phyloP scores from a whole-genome alignment of 1,284 basidiomycete genomes.

The Sparassis latifolia region DNA sequence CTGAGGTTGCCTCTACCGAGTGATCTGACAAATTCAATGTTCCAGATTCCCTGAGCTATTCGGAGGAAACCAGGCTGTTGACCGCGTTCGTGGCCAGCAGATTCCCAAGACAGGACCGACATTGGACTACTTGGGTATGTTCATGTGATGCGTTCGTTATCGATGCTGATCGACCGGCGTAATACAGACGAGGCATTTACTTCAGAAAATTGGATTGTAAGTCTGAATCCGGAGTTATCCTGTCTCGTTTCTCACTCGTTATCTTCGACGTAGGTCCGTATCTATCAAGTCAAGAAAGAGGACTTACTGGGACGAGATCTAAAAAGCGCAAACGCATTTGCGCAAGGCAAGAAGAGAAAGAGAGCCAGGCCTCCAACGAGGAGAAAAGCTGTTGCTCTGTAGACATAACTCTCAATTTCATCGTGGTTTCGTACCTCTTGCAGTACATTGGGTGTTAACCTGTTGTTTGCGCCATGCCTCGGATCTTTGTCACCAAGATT shows the following conservation, averaged over 20 bases:
- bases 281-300: constrained; percentile 95
- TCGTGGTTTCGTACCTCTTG: background rate
- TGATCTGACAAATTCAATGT: constrained; percentile 9
- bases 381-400: constrained; percentile 42
- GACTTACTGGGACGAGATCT: constrained; percentile 86
- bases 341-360: constrained; percentile 83
- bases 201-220: constrained; percentile 95
- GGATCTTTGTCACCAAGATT: background rate
- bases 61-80: constrained; percentile 66
- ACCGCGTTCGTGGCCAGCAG: constrained; percentile 81
- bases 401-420: constrained; percentile 8
- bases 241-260: background rate
- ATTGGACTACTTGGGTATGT: constrained; percentile 80
- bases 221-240: constrained; percentile 21
- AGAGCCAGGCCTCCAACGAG: constrained; percentile 57
- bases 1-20: background rate
- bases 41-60: constrained; percentile 83
- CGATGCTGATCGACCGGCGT: constrained; percentile 8
- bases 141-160: constrained; percentile 6
- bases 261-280: constrained; percentile 57
- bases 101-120: constrained; percentile 75
- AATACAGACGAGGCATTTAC: constrained; percentile 90
- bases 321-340: constrained; percentile 83
- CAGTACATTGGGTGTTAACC: background rate
- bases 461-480: background rate